phyloP scores from a whole-genome alignment of 441 rosid genomes.

The Theobroma grandiflorum region DNA sequence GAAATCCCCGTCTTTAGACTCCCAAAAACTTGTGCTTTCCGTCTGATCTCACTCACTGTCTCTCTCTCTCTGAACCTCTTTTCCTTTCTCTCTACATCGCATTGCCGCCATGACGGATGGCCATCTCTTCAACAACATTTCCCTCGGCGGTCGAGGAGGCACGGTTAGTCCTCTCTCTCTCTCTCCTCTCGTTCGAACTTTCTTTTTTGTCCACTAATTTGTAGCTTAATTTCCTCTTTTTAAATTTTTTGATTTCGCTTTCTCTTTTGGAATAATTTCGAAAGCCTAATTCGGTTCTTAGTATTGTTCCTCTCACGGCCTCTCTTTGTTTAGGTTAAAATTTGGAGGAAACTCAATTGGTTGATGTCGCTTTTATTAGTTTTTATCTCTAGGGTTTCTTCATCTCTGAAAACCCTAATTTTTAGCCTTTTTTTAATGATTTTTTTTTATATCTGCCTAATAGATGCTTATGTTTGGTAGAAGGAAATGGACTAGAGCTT shows the following conservation, averaged over 20 bases:
- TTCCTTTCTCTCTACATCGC: background rate
- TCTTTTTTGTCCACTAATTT: background rate
- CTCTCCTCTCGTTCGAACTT: background rate
- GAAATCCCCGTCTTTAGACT: background rate
- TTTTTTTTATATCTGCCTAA: background rate
- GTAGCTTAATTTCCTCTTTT: background rate
- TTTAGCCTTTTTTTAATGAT: background rate
- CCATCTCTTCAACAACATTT: slow-evolving; percentile 80
- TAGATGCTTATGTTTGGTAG: background rate
- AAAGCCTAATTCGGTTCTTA: slow-evolving; percentile 10
- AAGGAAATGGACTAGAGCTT: background rate
- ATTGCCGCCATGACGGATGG: slow-evolving; percentile 70
- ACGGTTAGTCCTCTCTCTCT: slow-evolving; percentile 47
- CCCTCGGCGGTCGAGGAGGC: slow-evolving; percentile 93
- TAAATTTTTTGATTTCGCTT: background rate
- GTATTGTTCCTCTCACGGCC: background rate
- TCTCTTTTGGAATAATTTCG: background rate
- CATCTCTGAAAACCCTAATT: slow-evolving; percentile 1
- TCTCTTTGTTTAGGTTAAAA: background rate
- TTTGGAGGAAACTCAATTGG: background rate
- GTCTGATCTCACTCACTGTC: background rate
- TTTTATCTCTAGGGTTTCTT: background rate
- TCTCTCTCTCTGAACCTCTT: background rate
- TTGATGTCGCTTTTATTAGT: background rate
- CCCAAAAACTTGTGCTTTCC: background rate